Evolutionary conservation across 306 rosid genomes (phyloP), one percentile per base, ranked within the genome.

Genomic region (Prunus salicina): DNA sequence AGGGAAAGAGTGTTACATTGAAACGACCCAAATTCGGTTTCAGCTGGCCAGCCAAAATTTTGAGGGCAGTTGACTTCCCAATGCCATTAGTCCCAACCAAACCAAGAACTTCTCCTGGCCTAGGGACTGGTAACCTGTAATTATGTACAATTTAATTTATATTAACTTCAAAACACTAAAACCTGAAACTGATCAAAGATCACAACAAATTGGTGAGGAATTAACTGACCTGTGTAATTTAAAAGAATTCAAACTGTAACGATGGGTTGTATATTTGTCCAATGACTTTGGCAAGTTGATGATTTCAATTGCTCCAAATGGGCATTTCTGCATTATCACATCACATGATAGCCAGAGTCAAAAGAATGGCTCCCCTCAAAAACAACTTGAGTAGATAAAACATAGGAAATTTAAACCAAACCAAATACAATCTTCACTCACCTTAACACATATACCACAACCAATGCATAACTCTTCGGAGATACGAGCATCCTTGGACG

Each of bases 61-160:
- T 92, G 25, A 95, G 97, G 34, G 99, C 99, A 61, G 99, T 95
- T 67, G 99, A 95, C 85, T 95, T 95, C 68, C 99, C 99, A 76
- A 92, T 95, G 55, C 99, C 99, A 71, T 95, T 95, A 2, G 97
- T 92, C 55, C 99, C 99, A 74, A 95, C 99, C 86, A 95, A 82
- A 16, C 99, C 99, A 73, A 95, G 97, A 78, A 95, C 99, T 76
- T 95, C 97, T 32, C 99, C 99, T 0, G 99, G 99, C 87, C 97
- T 88, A 2, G 99, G 99, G 71, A 92, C 92, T 0, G 99, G 99
- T 69, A 95, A 72, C 96, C 98, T 95, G 84, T 57, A 68, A 81
- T 81, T 27, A 34, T 34, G 64, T 51, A 67, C 41, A 34, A 34
- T 34, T 34, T 34, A 74, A 25, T 77, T n/a, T 7, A 25, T 6